Base-by-base conservation (phyloP, 225 moss, liverwort and hornwort species). In the Thuidium tamariscinum region DNA sequence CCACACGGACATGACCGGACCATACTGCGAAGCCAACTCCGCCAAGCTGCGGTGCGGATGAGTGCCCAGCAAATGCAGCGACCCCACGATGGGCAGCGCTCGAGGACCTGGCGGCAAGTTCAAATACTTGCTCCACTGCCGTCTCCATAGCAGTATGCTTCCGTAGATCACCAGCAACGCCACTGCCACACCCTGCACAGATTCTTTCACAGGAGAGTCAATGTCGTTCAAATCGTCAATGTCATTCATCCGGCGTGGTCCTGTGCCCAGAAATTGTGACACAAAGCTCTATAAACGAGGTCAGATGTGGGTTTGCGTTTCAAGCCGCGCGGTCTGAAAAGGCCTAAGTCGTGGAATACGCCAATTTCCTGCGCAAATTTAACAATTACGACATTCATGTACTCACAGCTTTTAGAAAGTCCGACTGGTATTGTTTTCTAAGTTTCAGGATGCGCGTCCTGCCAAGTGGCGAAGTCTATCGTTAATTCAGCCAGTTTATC, bases 1-100 rank as follows among this genome's bases (percentile, higher is more conserved):
- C 77, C 63, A 75, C 41, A 86, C 4, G 3, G 85, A 72, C 86
- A 89, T 89, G 9, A 89, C 5, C 10, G 89, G 82, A 2, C 86
- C 89, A 25, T 89, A 39, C 16, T 68, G 42, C 36, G 46, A 68
- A n/a, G 83, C 77, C 52, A 89, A 26, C 5, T 82, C 32, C 4
- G 70, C 37, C 18, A 89, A 54, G 55, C 0, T 86, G 8, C 42
- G 32, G 82, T 86, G 81, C 5, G 89, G 85, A 14, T n/a, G 81
- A 2, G 66, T 66, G 74, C 89, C 89, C 16, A 89, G 16, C 56
- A 88, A 77, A 61, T 88, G 87, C 26, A 88, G 7, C 1, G 83
- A 83, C 1, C 88, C 78, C 23, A 88, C 0, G 1, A 88, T 49
- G 49, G 78, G 83, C 19, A 69, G 61, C 70, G 83, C 9, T 49